Evolutionary conservation across 2,329 filamentous ascomycete genomes (phyloP).

Genomic region (Monascus ruber): DNA sequence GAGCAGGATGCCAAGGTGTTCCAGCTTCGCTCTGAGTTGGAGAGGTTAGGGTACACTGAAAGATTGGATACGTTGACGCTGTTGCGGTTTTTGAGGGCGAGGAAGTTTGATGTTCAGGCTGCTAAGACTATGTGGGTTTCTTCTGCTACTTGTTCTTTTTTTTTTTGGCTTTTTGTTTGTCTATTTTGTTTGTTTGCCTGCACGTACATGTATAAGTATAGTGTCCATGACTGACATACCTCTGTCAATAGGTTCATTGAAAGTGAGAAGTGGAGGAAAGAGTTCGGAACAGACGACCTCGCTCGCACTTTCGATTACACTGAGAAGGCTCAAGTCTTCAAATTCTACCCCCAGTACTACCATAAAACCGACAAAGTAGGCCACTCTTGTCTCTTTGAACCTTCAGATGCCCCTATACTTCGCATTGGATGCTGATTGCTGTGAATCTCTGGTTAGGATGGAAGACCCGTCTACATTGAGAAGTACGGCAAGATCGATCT

Average conservation of each 20-base stretch:
- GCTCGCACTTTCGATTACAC: constrained; percentile 74
- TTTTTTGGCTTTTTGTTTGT: not conserved
- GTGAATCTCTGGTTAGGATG: constrained; percentile 51
- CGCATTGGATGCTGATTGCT: not conserved
- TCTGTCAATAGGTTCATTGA: constrained; percentile 63
- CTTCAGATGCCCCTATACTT: not conserved
- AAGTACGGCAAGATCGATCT: constrained; percentile 90
- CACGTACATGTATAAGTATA: too few species aligned
- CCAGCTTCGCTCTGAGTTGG: constrained; percentile 75
- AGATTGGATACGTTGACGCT: constrained; percentile 86
- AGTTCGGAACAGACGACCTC: constrained; percentile 72
- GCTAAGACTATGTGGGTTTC: constrained; percentile 73
- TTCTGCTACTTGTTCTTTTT: constrained; percentile 1
- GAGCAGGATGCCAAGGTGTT: constrained; percentile 82
- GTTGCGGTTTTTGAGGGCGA: constrained; percentile 82
- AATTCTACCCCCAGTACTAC: constrained; percentile 98
- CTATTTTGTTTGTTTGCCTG: too few species aligned
- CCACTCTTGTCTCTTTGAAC: not conserved
- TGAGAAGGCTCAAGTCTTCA: constrained; percentile 71
- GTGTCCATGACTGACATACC: not conserved
- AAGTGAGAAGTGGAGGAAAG: constrained; percentile 80
- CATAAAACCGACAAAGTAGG: constrained; percentile 60
- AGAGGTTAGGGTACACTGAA: constrained; percentile 69
- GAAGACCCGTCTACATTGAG: constrained; percentile 94
- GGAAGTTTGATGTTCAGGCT: constrained; percentile 82